phyloP scores from a whole-genome alignment of 768 basidiomycete species.

The Rhizopogon vinicolor region DNA sequence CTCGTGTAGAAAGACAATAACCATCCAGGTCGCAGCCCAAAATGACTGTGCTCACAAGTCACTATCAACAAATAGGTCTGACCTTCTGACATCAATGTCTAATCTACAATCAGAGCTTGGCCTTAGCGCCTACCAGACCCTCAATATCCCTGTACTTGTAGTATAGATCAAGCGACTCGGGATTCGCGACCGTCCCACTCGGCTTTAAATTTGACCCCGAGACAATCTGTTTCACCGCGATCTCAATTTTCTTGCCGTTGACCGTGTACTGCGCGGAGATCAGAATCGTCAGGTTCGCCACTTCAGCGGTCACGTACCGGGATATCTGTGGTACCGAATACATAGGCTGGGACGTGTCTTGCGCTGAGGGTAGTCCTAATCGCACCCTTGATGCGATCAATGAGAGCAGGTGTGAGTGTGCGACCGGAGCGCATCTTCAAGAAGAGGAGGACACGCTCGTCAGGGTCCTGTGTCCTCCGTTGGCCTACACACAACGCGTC shows the following conservation, averaged over 20 bases:
- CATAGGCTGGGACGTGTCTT: conserved; percentile 69
- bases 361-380: conserved; percentile 60
- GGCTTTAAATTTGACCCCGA: conserved; percentile 62
- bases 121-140: conserved; percentile 12
- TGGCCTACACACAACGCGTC: conserved; percentile 76
- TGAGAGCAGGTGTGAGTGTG: conserved; percentile 38
- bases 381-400: conserved; percentile 45
- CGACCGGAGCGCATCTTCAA: conserved; percentile 56
- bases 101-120: conserved; percentile 12
- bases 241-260: conserved; percentile 77
- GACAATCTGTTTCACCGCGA: conserved; percentile 73
- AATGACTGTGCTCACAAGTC: not conserved
- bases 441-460: conserved; percentile 76
- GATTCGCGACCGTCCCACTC: conserved; percentile 74
- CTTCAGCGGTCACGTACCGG: conserved; percentile 43
- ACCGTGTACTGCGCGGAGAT: conserved; percentile 54
- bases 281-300: not conserved
- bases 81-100: not conserved
- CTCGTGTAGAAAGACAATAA: not conserved
- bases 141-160: conserved; percentile 59
- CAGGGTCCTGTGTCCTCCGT: conserved; percentile 51
- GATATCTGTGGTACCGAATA: conserved; percentile 62
- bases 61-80: not conserved
- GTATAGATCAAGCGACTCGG: conserved; percentile 59
- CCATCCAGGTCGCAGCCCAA: not conserved